Base-by-base conservation (phyloP, 2,329 filamentous ascomycete species). In the Tolypocladium capitatum region DNA sequence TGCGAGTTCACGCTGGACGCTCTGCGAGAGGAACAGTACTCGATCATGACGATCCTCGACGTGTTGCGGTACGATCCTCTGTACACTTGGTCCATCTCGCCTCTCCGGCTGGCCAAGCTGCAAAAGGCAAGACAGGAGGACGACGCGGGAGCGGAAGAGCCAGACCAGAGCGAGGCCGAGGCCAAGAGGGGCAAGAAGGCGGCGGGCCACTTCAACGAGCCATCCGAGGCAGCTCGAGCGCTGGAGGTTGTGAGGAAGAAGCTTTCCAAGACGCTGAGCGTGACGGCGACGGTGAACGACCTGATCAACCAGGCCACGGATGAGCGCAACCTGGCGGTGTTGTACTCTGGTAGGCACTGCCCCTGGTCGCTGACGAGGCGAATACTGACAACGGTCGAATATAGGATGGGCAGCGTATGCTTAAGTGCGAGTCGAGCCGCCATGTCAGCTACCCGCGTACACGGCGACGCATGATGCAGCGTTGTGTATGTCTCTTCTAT, bases 1-100 rank as follows among this genome's bases (percentile, higher is more conserved):
- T 98, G 92, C 64, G 94, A 99, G 63, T 97, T 97, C 63, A 97
- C 90, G 0, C 78, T 99, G 31, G 89, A 96, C 52, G 90, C 94
- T 2, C 72, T 99, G 33, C 83, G 92, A n/a, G 86, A 94, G 58
- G 92, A 98, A 63, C 86, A 86, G 13, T 94, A 95, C 62, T 90
- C 85, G 41, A 98, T 99, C 68, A 97, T 96, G 90, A 97, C 92
- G 0, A 89, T 98, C 46, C 79, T 99, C 20, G 94, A 98, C 60
- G 94, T 98, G 21, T 71, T 99, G 50, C 84, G 94, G n/a, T 97
- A 96, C 66, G 92, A 99, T 72, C 94, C 92, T 1, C 70, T 99
- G 51, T 94, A 97, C 64, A 92, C 82, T 51, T 99, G 92, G 92
- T 91, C 87, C 33, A 82, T 96, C 48, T 92, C 86, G 11, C 80